These are phyloP conservation scores for Fomes fomentarius DNA, from an alignment of 1,284 basidiomycete species.

Conservation along the genomic window DNA sequence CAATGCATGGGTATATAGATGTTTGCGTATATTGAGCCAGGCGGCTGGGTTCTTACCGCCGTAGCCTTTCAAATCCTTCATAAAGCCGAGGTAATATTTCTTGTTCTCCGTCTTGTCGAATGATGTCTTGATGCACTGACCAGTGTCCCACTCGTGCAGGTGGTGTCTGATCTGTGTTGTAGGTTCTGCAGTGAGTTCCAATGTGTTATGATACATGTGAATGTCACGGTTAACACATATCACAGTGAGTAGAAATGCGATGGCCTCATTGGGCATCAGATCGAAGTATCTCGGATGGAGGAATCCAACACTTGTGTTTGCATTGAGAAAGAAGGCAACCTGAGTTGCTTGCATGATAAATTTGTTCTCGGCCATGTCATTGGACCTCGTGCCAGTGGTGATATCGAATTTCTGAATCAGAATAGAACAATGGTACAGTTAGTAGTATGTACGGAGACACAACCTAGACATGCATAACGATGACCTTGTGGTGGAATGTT, in stretches of 20 bases:
- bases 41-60: neutral
- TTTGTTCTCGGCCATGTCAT: neutral
- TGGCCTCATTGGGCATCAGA: neutral
- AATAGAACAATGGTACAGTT: no score
- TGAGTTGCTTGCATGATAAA: neutral
- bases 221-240: neutral
- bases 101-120: neutral
- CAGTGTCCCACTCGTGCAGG: neutral
- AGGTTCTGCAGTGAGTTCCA: neutral
- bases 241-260: constrained; percentile 2
- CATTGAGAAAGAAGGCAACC: neutral
- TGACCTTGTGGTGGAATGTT: constrained; percentile 10
- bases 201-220: no score
- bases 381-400: neutral
- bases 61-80: neutral
- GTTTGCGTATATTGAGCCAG: constrained; percentile 5
- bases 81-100: neutral
- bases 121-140: neutral
- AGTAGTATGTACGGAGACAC: no score
- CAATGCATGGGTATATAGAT: neutral
- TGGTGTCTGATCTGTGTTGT: neutral
- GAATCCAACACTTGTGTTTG: neutral
- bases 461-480: no score
- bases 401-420: neutral
- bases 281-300: neutral